These are phyloP conservation scores for Hypoxylon trugodes DNA, from an alignment of 495 filamentous ascomycete genomes.

Conservation along the genomic window DNA sequence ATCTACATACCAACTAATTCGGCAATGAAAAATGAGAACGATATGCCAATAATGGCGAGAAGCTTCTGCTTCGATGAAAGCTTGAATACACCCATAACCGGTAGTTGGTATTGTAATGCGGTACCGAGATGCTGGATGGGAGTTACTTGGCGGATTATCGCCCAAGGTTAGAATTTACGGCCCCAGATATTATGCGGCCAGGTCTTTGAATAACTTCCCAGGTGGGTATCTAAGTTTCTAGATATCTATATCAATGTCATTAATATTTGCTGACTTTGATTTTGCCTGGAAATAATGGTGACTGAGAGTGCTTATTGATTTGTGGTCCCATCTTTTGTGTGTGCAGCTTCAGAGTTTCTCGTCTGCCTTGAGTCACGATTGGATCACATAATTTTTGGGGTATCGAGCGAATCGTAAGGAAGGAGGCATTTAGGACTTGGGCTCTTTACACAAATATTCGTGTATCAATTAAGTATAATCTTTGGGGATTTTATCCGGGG, in stretches of 20 bases:
- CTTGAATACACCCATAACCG: constrained; percentile 42
- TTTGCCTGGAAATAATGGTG: too few species aligned
- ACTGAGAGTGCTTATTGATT: too few species aligned
- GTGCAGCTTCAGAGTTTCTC: neutral
- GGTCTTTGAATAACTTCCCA: too few species aligned
- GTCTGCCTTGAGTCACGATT: neutral
- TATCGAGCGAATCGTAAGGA: neutral
- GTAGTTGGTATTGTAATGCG: neutral
- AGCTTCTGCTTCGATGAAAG: constrained; percentile 66
- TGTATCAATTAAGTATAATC: constrained; percentile 10
- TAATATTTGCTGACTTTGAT: too few species aligned
- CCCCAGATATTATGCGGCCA: neutral
- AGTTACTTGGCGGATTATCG: neutral
- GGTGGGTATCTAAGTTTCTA: too few species aligned
- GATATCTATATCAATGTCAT: too few species aligned
- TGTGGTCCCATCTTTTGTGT: too few species aligned
- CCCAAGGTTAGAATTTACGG: neutral
- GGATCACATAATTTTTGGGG: neutral
- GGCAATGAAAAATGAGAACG: constrained; percentile 81
- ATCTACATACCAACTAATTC: constrained; percentile 70
- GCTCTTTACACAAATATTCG: neutral
- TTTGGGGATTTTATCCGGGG: constrained; percentile 1
- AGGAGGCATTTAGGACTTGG: neutral
- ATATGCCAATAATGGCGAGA: constrained; percentile 79
- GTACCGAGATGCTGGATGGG: constrained; percentile 3